A percentile compares a stretch with the other conserved stretches of the same genome.
Evolutionary conservation across 2,329 filamentous ascomycete genomes (phyloP).

Genomic region (Alternaria sp.): DNA sequence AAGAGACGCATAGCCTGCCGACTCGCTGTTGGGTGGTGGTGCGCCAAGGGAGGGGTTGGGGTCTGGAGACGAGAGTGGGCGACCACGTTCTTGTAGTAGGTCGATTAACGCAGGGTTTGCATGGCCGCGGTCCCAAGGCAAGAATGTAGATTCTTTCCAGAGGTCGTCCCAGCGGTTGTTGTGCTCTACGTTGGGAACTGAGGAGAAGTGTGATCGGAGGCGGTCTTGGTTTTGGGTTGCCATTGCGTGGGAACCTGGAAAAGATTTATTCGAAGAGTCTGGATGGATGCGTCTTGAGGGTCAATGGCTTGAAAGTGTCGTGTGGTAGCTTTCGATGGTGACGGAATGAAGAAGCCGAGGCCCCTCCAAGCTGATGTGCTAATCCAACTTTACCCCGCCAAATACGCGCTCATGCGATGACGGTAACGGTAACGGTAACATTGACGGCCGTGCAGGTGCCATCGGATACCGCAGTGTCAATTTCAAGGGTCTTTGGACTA

Average conservation of each 20-base stretch:
- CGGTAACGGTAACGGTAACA: not conserved
- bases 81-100: constrained; percentile 48
- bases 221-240: constrained; percentile 48
- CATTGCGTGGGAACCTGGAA: constrained; percentile 13
- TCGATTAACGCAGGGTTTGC: constrained; percentile 69
- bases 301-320: not conserved
- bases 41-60: constrained; percentile 34
- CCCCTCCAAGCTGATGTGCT: constrained; percentile 2
- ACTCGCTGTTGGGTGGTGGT: constrained; percentile 18
- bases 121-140: constrained; percentile 67
- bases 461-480: not conserved
- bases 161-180: constrained; percentile 22
- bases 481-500: not conserved
- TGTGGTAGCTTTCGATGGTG: not conserved
- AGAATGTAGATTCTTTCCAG: constrained; percentile 41
- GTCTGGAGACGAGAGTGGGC: constrained; percentile 21
- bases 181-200: constrained; percentile 54
- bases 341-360: constrained; percentile 3
- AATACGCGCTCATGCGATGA: constrained; percentile 3
- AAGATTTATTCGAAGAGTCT: not conserved
- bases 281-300: not conserved
- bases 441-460: constrained; percentile 3
- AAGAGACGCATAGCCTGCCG: constrained; percentile 12
- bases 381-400: constrained; percentile 9
- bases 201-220: constrained; percentile 55